phyloP scores from a whole-genome alignment of 441 rosid species.

The Bocquillonia castaneifolia region DNA sequence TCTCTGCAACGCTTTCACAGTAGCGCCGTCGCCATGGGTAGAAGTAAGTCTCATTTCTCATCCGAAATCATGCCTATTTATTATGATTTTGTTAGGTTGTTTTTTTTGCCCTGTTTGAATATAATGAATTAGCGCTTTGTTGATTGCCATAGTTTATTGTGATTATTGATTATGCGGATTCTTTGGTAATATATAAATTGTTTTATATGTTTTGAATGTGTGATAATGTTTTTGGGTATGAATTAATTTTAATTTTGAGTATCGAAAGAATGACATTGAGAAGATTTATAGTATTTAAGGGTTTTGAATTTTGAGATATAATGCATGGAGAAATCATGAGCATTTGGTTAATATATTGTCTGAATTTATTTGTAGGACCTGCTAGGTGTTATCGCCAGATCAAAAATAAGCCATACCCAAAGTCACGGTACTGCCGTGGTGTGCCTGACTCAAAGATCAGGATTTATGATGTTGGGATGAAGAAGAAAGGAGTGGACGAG shows the following conservation, averaged over 20 bases:
- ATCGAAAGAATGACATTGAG: too few species aligned
- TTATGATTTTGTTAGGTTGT: not conserved
- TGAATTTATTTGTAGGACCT: conserved; percentile 45
- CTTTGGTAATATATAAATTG: too few species aligned
- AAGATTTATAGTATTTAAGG: too few species aligned
- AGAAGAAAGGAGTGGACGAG: conserved; percentile 84
- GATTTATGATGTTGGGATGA: conserved; percentile 91
- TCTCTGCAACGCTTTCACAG: not conserved
- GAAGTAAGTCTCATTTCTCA: conserved; percentile 35
- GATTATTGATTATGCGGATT: too few species aligned
- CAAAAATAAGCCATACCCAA: conserved; percentile 83
- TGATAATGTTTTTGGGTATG: too few species aligned
- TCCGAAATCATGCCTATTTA: not conserved
- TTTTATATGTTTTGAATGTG: too few species aligned
- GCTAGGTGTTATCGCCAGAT: conserved; percentile 92
- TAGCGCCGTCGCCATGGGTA: conserved; percentile 44
- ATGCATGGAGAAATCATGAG: too few species aligned
- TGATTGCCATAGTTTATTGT: too few species aligned
- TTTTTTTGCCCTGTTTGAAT: not conserved
- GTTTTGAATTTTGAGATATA: too few species aligned
- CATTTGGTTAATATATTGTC: too few species aligned
- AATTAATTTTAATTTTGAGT: too few species aligned
- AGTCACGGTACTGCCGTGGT: conserved; percentile 80
- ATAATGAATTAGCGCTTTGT: too few species aligned
- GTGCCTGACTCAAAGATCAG: conserved; percentile 89